Base-by-base conservation (phyloP, 2,329 filamentous ascomycete genomes). In the Phaeosphaeria sp. region DNA sequence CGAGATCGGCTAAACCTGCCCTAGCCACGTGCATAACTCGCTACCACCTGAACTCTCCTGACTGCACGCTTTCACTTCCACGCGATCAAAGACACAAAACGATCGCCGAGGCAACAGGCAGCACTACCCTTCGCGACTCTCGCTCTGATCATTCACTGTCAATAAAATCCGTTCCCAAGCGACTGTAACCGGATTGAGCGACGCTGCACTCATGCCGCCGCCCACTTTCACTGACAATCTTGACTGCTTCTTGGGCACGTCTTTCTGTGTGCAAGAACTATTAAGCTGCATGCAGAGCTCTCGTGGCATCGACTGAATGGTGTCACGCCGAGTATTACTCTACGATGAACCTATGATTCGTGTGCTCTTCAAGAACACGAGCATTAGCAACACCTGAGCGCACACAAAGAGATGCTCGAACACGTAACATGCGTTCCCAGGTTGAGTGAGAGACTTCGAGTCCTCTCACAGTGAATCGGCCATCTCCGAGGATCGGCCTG, bases 1-100 rank as follows among this genome's bases (percentile, higher is more conserved):
- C 36, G 49, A 25, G 36, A 18, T 51, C 49, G 49, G 49, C 49
- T 51, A 51, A 30, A 43, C 39, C 36, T 51, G 49, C 49, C 36
- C 21, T 40, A 36, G 30, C 30, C 18, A 30, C 47, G 30, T 39
- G 25, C 30, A 36, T 20, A 18, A 20, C 22, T 51, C 49, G 27
- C 46, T 33, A 24, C 22, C 39, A 30, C 25, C 6, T 18, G 11
- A 11, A 22, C 9, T 6, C 20, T 51, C 25, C 20, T 22, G 17
- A 51, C 39, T 51, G 44, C 39, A 44, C 49, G 4, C 36, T 40
- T 18, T 40, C 36, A 40, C n/a, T 40, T 18, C 36, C 17, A n/a
- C n/a, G n/a, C n/a, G n/a, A n/a, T n/a, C n/a, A n/a, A n/a, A n/a
- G n/a, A n/a, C n/a, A n/a, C 17, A 40, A 13, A 40, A 40, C 36